Conservation (phyloP, 2,329 filamentous ascomycete genomes). For the Fusarium denticulatum region DNA sequence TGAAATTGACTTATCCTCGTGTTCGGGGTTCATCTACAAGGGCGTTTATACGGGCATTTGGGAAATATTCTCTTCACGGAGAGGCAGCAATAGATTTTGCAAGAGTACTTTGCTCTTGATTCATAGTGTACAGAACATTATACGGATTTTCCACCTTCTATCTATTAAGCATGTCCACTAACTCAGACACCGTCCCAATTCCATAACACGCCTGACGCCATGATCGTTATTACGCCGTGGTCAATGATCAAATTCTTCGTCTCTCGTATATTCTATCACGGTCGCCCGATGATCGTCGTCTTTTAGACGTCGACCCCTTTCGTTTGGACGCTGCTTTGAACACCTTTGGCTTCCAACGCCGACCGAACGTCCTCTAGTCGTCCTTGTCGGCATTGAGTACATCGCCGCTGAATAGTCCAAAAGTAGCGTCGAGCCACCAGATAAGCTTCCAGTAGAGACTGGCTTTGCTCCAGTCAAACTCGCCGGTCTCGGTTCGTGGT, state of each 20-base stretch:
- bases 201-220: constrained; percentile 43
- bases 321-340: neutral
- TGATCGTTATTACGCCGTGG: constrained; percentile 36
- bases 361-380: constrained; percentile 52
- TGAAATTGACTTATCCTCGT: neutral
- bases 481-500: constrained; percentile 75
- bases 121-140: constrained; percentile 41
- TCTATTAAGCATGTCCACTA: constrained; percentile 33
- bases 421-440: constrained; percentile 69
- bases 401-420: constrained; percentile 68
- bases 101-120: constrained; percentile 36
- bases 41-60: constrained; percentile 38
- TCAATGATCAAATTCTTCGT: constrained; percentile 41
- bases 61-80: constrained; percentile 33
- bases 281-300: neutral
- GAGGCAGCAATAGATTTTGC: constrained; percentile 39
- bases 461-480: constrained; percentile 78
- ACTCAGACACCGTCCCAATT: constrained; percentile 21
- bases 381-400: constrained; percentile 68
- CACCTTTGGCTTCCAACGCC: constrained; percentile 11
- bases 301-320: neutral
- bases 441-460: constrained; percentile 75
- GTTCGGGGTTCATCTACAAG: constrained; percentile 21
- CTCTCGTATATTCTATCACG: constrained; percentile 39
- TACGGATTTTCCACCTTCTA: constrained; percentile 28